These are phyloP conservation scores for Ophiocordyceps camponoti-leonardi DNA, from an alignment of 2,329 filamentous ascomycete genomes.

Conservation along the genomic window DNA sequence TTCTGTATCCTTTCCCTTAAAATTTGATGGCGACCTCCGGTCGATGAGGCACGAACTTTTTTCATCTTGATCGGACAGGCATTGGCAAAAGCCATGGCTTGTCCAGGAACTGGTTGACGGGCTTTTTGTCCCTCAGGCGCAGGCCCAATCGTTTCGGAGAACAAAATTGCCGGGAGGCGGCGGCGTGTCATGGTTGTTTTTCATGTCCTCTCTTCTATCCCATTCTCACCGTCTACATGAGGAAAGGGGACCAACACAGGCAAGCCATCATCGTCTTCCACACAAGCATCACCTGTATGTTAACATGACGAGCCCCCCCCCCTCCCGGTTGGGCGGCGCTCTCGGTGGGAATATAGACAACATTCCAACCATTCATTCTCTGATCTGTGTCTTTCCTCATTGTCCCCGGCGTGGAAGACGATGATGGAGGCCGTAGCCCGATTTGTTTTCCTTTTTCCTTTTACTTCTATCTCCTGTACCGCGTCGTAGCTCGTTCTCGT, in stretches of 20 bases:
- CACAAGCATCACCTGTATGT: constrained; percentile 44
- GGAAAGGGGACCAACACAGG: constrained; percentile 26
- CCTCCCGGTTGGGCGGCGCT: constrained; percentile 14
- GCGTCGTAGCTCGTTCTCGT: constrained; percentile 10
- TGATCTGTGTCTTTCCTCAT: constrained; percentile 15
- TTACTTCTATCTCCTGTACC: constrained; percentile 4
- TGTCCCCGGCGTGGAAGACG: constrained; percentile 33
- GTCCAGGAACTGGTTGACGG: constrained; percentile 9
- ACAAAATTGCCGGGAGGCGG: constrained; percentile 6
- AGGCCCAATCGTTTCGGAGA: constrained; percentile 11
- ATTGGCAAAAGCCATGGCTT: constrained; percentile 5
- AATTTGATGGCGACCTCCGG: constrained; percentile 7
- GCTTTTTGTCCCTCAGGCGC: constrained; percentile 13
- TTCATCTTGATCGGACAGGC: constrained; percentile 14
- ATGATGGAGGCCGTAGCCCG: constrained; percentile 43
- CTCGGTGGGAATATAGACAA: constrained; percentile 24
- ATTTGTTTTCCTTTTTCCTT: constrained; percentile 9
- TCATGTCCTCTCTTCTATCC: constrained; percentile 3
- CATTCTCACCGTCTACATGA: constrained; percentile 3
- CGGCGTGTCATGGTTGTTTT: constrained; percentile 4
- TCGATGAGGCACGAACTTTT: constrained; percentile 10
- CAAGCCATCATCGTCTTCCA: constrained; percentile 58
- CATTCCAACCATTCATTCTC: constrained; percentile 14
- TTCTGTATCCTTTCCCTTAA: constrained; percentile 4
- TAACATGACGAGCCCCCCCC: constrained; percentile 30